Base-by-base conservation (phyloP, 1,139 yeast species). In the Kluyveromyces sp. region DNA sequence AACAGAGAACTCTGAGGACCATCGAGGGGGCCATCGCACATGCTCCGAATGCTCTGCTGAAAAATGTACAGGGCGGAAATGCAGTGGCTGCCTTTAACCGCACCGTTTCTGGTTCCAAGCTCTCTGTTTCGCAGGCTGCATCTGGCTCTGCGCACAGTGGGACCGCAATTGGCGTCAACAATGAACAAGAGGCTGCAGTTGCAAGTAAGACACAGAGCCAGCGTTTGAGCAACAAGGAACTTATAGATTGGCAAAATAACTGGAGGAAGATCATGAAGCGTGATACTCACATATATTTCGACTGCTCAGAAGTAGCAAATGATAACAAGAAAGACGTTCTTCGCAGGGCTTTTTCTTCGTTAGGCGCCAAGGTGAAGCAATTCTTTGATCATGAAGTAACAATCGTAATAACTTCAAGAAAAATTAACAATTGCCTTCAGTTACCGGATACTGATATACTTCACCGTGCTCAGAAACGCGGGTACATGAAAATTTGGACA, bases 311-410 rank as follows among this genome's bases (percentile, higher is more conserved):
- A 37, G 71, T 54, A 4, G 46, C 51, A 13, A 60, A 69, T 7
- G 72, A 75, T 57, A 66, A 73, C 55, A 82, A 82, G 7, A 70
- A 68, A 39, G 70, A 71, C 45, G 71, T 80, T 31, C 67, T 83
- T 51, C 73, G 70, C 50, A 70, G 58, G 12, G 68, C 60, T 7
- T 61, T 61, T 43, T 20, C 51, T 29, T 52, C 69, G 36, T 71
- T 81, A 30, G 89, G 87, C 1, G 82, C 87, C 39, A 70, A 70
- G 26, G 74, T 87, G 31, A 80, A 82, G 33, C 78, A 81, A 1
- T 88, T 88, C 58, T 89, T 83, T 57, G 88, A 84, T 56, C 76
- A 75, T 46, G 75, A 75, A 40, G 94, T 88, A 22, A 85, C 95
- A 17, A 86, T 87, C 46, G 87, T 89, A 31, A 75, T 89, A 22